These are phyloP conservation scores for Nicotiana tomentosiformis DNA, from an alignment of 257 asterid genomes.

Conservation along the genomic window DNA sequence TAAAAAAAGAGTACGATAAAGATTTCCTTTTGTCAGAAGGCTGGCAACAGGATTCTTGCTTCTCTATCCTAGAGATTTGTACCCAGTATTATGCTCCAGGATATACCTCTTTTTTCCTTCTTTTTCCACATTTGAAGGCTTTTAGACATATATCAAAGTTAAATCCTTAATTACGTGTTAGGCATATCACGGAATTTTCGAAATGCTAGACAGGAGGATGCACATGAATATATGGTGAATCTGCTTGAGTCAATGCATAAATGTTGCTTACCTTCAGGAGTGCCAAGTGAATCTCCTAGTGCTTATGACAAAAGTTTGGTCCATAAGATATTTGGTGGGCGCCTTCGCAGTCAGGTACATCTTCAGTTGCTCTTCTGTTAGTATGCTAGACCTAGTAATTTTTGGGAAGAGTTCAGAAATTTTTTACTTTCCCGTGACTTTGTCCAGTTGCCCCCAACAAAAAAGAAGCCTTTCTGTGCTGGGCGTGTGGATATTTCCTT, in stretches of 20 bases:
- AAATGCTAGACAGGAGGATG: slow-evolving; percentile 93
- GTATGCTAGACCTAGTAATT: neutral
- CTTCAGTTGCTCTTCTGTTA: neutral
- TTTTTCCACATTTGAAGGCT: neutral
- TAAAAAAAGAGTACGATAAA: neutral
- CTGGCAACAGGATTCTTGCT: neutral
- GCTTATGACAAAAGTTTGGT: slow-evolving; percentile 97
- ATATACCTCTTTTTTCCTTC: neutral
- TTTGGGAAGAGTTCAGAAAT: neutral
- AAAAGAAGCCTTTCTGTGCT: neutral
- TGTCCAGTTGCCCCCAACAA: neutral
- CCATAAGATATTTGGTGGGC: slow-evolving; percentile 95
- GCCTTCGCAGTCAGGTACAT: slow-evolving; percentile 83
- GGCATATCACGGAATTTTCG: slow-evolving; percentile 93
- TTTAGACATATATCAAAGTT: neutral
- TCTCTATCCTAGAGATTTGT: neutral
- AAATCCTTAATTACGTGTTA: slow-evolving; percentile 44
- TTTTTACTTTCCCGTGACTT: neutral
- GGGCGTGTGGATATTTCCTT: neutral
- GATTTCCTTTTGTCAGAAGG: neutral
- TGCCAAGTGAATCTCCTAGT: slow-evolving; percentile 85
- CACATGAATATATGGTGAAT: slow-evolving; percentile 97
- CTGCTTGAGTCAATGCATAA: slow-evolving; percentile 94
- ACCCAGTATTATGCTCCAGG: neutral
- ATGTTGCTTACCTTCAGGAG: slow-evolving; percentile 95